Evolutionary conservation across 805 yeast genomes (phyloP).

Genomic region (Wickerhamiella occidentalis): DNA sequence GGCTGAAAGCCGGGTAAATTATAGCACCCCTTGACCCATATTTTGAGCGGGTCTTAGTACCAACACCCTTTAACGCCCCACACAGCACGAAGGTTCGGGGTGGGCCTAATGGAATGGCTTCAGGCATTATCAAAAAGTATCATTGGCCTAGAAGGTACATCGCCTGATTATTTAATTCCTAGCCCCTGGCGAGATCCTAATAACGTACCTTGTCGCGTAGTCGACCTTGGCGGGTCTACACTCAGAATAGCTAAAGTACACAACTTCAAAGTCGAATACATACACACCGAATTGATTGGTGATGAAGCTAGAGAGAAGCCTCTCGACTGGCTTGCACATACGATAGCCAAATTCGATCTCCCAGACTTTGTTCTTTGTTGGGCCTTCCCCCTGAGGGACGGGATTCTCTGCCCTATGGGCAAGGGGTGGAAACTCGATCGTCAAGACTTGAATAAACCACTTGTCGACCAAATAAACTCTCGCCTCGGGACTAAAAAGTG

Average conservation of each 20-base stretch:
- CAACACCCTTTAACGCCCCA: background rate
- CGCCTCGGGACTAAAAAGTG: background rate
- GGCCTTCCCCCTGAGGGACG: slow-evolving; percentile 22
- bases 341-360: slow-evolving; percentile 9
- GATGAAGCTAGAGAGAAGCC: slow-evolving; percentile 6
- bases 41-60: no score
- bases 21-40: slow-evolving; percentile 1
- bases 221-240: slow-evolving; percentile 23
- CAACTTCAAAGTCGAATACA: background rate
- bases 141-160: background rate
- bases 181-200: background rate
- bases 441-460: slow-evolving; percentile 9
- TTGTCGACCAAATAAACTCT: slow-evolving; percentile 14
- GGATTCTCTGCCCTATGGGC: slow-evolving; percentile 20
- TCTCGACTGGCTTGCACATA: slow-evolving; percentile 17
- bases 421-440: slow-evolving; percentile 15
- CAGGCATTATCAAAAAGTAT: background rate
- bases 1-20: slow-evolving; percentile 5
- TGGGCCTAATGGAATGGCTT: background rate
- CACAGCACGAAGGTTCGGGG: no score
- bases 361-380: slow-evolving; percentile 17
- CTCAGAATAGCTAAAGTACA: slow-evolving; percentile 15
- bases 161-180: background rate
- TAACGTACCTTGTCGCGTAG: slow-evolving; percentile 4
- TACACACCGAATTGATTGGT: background rate